Evolutionary conservation across 2,329 filamentous ascomycete genomes (phyloP), one percentile per base, ranked within the genome.

Genomic region (Ascochyta pisi): DNA sequence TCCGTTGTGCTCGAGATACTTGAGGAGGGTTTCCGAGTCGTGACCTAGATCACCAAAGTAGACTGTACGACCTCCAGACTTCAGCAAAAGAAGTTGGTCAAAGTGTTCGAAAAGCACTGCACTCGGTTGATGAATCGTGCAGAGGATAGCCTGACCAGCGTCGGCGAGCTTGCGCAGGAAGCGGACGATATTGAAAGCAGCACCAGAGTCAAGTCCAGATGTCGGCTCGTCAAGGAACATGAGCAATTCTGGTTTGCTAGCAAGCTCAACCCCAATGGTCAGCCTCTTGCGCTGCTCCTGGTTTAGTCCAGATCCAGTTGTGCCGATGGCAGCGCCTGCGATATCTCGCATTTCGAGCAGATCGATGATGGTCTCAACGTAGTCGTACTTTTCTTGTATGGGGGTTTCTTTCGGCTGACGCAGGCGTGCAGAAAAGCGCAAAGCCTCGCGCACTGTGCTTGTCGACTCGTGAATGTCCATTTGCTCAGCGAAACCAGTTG

Each of bases 201-300:
- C 87, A 50, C 88, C 83, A 3, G 86, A 87, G 62, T 92, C 89
- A 0, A 92, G 66, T 4, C 90, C 90, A 1, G 86, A 89, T 0
- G 89, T 92, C 0, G 89, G 90, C 74, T 92, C 89, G 61, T 93
- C 89, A 22, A 93, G 78, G 79, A 92, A 93, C 37, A 92, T 82
- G 1, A 92, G 80, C 6, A 92, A 78, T 63, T 91, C 84, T 0
- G 89, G 89, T 75, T 90, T 86, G 2, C 82, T 82, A 9, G 83
- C 84, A 40, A 86, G 75, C 63, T 86, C 84, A 15, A 86, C 83
- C 34, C 83, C 84, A 42, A 86, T 86, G 0, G 84, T 89, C 9
- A 89, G 82, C 43, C 86, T 80, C 68, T 90, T 90, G 5, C 87
- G 80, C 65, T 89, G 87, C 67, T 90, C 87, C 8, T 88, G 84